A percentile compares a stretch with the other conserved stretches of the same genome.
Evolutionary conservation across 345 rosid genomes (phyloP).

Genomic region (Dipteronia dyeriana): DNA sequence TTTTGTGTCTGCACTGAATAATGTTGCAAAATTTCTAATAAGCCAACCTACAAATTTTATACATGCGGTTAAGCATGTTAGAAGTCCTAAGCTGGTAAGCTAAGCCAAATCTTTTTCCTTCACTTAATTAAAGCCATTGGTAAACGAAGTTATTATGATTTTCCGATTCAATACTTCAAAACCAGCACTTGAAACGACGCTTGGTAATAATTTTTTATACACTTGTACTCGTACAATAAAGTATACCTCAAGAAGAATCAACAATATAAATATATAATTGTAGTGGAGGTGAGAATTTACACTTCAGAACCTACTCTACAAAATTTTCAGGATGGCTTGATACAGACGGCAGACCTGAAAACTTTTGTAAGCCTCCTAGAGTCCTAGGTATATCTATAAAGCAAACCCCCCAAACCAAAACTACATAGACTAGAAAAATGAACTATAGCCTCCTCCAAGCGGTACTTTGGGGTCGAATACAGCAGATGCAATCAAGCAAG

Average conservation of each 20-base stretch:
- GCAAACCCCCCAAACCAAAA: slow-evolving; percentile 11
- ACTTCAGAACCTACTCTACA: background rate
- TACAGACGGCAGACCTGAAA: background rate
- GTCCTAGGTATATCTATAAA: background rate
- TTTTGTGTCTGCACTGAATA: no score
- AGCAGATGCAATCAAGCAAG: slow-evolving; percentile 51
- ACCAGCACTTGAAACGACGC: background rate
- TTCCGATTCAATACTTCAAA: no score
- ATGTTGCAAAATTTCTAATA: no score
- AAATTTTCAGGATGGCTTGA: slow-evolving; percentile 8
- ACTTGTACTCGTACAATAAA: no score
- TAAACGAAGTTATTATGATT: no score
- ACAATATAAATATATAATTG: background rate
- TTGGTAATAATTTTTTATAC: background rate
- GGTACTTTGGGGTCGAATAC: slow-evolving; percentile 78
- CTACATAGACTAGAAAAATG: slow-evolving; percentile 47
- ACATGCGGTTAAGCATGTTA: no score
- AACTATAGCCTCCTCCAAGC: slow-evolving; percentile 76
- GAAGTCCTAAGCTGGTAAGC: no score
- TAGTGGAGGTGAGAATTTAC: background rate
- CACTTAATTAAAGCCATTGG: no score
- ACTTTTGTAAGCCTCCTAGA: background rate
- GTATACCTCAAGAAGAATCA: background rate
- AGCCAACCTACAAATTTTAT: no score
- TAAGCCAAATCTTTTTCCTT: no score